Conservation (phyloP, 2,329 filamentous ascomycete species). For the Rosellinia necatrix region DNA sequence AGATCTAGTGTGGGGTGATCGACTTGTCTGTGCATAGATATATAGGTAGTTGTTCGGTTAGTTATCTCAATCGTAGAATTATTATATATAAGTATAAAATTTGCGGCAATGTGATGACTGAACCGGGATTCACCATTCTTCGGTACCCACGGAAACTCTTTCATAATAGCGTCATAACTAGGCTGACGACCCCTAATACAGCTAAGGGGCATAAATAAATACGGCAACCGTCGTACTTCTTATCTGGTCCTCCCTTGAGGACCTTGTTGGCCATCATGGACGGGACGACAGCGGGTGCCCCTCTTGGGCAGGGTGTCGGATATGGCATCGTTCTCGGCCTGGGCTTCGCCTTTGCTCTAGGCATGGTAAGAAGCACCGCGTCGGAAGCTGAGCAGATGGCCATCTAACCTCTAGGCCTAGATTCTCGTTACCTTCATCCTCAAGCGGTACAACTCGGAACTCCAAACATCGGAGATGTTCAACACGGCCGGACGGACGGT, state of each 20-base stretch:
- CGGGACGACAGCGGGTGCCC: conserved; percentile 30
- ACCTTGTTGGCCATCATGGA: conserved; percentile 10
- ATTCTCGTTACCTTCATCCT: conserved; percentile 73
- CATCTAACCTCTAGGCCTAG: conserved; percentile 25
- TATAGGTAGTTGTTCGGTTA: background rate
- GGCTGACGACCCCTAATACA: background rate
- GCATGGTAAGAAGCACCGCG: conserved; percentile 55
- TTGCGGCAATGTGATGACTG: background rate
- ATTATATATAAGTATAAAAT: conserved; percentile 13
- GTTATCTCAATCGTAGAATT: background rate
- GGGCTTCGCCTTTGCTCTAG: conserved; percentile 73
- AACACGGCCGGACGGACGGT: conserved; percentile 85
- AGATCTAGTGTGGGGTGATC: conserved; percentile 9
- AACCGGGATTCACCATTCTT: background rate
- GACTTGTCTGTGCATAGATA: background rate
- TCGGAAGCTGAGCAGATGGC: background rate
- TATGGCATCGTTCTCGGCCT: conserved; percentile 80
- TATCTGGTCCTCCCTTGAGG: background rate
- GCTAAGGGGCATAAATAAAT: background rate
- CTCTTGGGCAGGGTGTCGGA: conserved; percentile 66
- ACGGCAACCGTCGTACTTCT: background rate
- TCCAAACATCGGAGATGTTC: conserved; percentile 93
- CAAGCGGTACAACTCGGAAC: conserved; percentile 64
- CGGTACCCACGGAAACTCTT: background rate
- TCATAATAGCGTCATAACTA: too few relatives aligned